Conservation (phyloP, 208 protist genomes). For the Wallacemonas sp. region DNA sequence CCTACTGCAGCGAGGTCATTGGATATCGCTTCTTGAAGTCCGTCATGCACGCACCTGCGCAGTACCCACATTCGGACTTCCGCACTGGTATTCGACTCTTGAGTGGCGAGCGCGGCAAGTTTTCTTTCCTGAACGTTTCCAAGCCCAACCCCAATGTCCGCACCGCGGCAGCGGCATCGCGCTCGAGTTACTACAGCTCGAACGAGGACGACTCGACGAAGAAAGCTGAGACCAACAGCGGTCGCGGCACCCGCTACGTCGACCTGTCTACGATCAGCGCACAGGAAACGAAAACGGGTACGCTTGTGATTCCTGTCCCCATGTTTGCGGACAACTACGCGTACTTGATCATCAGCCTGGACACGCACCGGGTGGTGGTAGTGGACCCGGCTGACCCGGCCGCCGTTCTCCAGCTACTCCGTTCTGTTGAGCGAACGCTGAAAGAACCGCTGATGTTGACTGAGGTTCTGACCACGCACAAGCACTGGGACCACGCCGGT, state of each 20-base stretch:
- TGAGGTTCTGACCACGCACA: conserved; percentile 94
- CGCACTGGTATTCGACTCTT: conserved; percentile 64
- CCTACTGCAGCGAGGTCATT: conserved; percentile 72
- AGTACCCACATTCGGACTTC: conserved; percentile 80
- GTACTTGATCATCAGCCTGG: conserved; percentile 78
- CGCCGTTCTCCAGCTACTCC: conserved; percentile 50
- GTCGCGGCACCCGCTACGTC: conserved; percentile 6
- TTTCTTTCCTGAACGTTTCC: neutral
- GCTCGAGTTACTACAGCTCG: neutral
- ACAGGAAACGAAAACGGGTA: conserved; percentile 16
- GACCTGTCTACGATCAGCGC: neutral
- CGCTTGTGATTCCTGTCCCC: conserved; percentile 71
- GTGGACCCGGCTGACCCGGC: conserved; percentile 82
- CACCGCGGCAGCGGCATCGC: neutral
- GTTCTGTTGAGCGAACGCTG: conserved; percentile 18
- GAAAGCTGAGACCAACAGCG: neutral
- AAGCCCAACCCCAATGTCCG: neutral
- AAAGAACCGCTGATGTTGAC: conserved; percentile 50
- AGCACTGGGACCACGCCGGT: conserved; percentile 96
- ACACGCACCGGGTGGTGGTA: conserved; percentile 48
- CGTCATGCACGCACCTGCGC: conserved; percentile 52
- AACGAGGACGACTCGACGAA: neutral
- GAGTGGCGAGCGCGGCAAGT: conserved; percentile 9
- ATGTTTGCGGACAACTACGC: conserved; percentile 91
- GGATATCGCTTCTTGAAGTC: conserved; percentile 55